Conservation (phyloP, 306 rosid species). For the Comarum palustre region DNA sequence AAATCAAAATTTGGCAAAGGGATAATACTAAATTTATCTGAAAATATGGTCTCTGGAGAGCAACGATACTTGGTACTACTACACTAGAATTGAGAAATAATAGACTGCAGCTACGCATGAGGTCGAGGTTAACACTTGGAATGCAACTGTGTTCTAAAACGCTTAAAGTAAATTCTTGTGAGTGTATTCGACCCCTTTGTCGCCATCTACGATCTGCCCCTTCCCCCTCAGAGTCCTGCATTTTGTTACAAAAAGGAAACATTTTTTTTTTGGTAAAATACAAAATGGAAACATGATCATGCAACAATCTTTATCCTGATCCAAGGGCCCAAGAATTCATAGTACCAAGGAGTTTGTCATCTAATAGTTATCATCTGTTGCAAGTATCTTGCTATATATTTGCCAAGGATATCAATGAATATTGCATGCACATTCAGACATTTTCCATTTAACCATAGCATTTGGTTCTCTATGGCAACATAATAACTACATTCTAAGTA, state of each 20-base stretch:
- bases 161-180: constrained; percentile 44
- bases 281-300: no score
- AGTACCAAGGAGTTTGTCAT: neutral
- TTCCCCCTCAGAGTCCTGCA: constrained; percentile 83
- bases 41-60: constrained; percentile 25
- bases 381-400: neutral
- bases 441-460: neutral
- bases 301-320: neutral
- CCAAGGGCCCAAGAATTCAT: neutral
- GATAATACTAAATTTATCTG: constrained; percentile 27
- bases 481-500: no score
- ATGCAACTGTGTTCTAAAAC: constrained; percentile 19
- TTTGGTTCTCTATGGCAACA: neutral
- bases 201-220: constrained; percentile 78
- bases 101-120: constrained; percentile 20
- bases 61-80: neutral
- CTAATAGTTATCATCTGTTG: neutral
- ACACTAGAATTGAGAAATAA: neutral
- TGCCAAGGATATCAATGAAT: neutral
- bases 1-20: constrained; percentile 32
- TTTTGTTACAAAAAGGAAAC: constrained; percentile 13
- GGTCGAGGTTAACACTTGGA: constrained; percentile 8
- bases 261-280: no score
- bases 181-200: constrained; percentile 53
- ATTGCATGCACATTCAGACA: neutral